Evolutionary conservation across 2,329 filamentous ascomycete species (phyloP), one percentile per base, ranked within the genome.

Genomic region (Leptosphaerulina australis): DNA sequence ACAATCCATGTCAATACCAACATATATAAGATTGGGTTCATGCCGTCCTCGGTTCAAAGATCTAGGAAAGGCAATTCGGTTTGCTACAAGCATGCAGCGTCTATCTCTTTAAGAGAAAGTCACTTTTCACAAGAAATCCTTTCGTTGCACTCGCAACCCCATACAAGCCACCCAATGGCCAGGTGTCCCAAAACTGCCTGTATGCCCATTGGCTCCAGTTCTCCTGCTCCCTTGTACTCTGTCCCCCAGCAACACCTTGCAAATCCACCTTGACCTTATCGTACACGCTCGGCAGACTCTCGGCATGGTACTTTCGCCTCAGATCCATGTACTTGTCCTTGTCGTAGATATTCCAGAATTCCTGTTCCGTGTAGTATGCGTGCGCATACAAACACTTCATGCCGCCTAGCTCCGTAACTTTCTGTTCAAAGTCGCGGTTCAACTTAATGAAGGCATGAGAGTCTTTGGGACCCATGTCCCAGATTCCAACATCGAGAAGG

Each of bases 381-480:
- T 93, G 88, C 3, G 91, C 90, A 72, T 96, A 95, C 15, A 95
- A 77, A 85, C 90, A 95, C 77, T 95, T 96, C 78, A 88, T 84
- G 7, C 91, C 91, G 24, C 86, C 84, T 1, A 95, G 80, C 60
- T 84, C 79, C 36, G 78, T 77, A 1, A 93, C 81, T 66, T 88
- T 88, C 21, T 77, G 75, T 74, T 95, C 91, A 24, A 95, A 80
- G 28, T 79, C 80, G 18, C 87, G 81, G 73, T 96, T 95, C 60
- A 84, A 81, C 35, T 72, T 68, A 9, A 92, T 79, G 64, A 93
- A 92, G 3, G 78, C 77, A 0, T 75, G 74, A 18, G 70, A 56
- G 44, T 82, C 70, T 9, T 76, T 67, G 2, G 87, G 84, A 2
- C 88, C 89, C 70, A 86, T 88, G 8, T 90, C 90, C 90, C 91